Base-by-base conservation (phyloP, 2,329 filamentous ascomycete species). In the Fusarium udum region DNA sequence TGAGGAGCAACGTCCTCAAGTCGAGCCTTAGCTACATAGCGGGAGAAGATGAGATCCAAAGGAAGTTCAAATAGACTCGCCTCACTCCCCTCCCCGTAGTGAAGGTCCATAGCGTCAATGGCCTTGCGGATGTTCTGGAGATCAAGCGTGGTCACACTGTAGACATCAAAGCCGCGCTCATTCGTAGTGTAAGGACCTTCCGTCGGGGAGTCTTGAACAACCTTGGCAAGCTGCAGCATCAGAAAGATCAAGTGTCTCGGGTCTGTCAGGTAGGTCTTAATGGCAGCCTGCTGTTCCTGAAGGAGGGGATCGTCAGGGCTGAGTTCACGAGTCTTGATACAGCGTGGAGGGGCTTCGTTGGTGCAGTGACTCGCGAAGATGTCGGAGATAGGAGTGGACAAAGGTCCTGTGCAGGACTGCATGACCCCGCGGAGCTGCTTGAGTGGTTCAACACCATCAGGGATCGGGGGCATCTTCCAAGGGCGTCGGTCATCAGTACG, bases 11-110 rank as follows among this genome's bases (percentile, higher is more conserved):
- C 12, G 2, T 36, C 1, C n/a, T 52, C 48, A 20, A 34, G n/a
- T 36, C 4, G 5, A 6, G 5, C 2, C 1, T 20, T 3, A 1
- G 22, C 11, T n/a, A 36, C 8, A 14, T 26, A 52, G n/a, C 28
- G n/a, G n/a, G 16, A 13, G 6, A 52, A 36, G 48, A 24, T 1
- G 4, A 52, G 5, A 20, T 52, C 16, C 4, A 24, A 2, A 9
- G 32, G 22, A 49, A 49, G 0, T 5, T n/a, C 6, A 7, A 26
- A 24, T 12, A 24, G 6, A 9, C 8, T 14, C 12, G n/a, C 32
- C 12, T 52, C n/a, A 7, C 16, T 34, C 2, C 31, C 32, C 7
- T 52, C 48, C 5, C 31, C 16, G 4, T 7, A 24, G 8, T 51
- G 31, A 20, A 18, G 31, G 1, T 34, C n/a, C 48, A 51, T 26